Evolutionary conservation across 2,329 filamentous ascomycete genomes (phyloP), one percentile per base, ranked within the genome.

Genomic region (Pseudodiploospora longispora): DNA sequence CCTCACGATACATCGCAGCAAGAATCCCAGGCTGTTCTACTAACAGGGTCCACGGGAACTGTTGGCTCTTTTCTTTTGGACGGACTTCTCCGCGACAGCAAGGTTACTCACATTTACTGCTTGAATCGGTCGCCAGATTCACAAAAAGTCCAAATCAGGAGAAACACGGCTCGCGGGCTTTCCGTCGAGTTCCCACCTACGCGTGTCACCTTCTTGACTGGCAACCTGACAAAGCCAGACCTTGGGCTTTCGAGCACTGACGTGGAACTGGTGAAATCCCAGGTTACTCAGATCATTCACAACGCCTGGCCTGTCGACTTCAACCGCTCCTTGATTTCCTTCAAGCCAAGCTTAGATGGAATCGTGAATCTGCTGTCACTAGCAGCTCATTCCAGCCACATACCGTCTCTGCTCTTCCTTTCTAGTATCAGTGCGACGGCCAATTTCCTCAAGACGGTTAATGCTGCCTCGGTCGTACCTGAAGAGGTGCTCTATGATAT

Each of bases 221-320:
- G 29, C n/a, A 9, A 45, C 35, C 30, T 49, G 30, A 12, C 8
- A 5, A 2, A 27, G 32, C 30, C 34, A 5, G 33, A 41, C 19
- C 30, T 48, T 5, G 46, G 46, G 10, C 32, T 46, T 5, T 10
- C 10, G 4, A 4, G 37, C 9, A 4, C 12, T 3, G n/a, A 30
- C 9, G 29, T 40, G 10, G 30, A 27, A 10, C 19, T 30, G 30
- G 19, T 49, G 29, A 10, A 36, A 9, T 30, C 30, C 6, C 10
- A 36, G n/a, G 42, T 45, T 4, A 44, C 37, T 2, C 28, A 35
- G 7, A 38, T 47, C 36, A 42, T 49, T 30, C 47, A 49, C 36
- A 47, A 42, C 27, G 47, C 44, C 7, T 49, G 47, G 47, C 41
- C 41, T 3, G 47, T 49, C 9, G 31, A 49, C 36, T 47, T 49